Evolutionary conservation across 495 filamentous ascomycete species (phyloP), one percentile per base, ranked within the genome.

Genomic region (Sordaria brevicollis): DNA sequence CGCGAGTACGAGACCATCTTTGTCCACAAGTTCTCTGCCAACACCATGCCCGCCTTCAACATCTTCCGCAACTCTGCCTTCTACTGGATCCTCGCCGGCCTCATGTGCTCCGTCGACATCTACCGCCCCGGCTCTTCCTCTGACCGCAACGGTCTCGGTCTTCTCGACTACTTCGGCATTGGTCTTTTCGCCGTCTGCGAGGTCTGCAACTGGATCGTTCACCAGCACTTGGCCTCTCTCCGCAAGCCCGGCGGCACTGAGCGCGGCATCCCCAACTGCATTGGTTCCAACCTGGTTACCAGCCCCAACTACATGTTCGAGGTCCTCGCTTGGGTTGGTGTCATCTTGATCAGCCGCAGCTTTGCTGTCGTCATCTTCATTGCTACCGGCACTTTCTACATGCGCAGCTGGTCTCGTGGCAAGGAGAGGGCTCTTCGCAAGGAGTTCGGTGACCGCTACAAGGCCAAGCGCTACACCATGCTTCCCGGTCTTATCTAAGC

Each of bases 261-360:
- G 73, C 83, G 93, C 19, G 93, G 92, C 71, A 96, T 99, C 76
- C 95, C 95, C 0, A 81, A 83, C 41, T 94, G 94, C 21, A 87
- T 93, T 69, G 93, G 93, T n/a, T 97, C 97, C 81, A 83, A 81
- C 75, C 74, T 87, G 41, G 95, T 98, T 43, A 99, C 95, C 13
- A 96, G 93, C 85, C 95, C 95, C 29, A 99, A 99, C 84, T 99
- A 99, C 81, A 86, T 94, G 81, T 99, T 97, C 76, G 95, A 99
- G 84, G 85, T 90, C 13, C 73, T 95, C 39, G 86, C 92, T 1
- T 99, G 95, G 95, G 67, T 90, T 19, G 93, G 92, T 54, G 83
- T 98, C 17, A 80, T 94, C 62, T 77, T 96, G 29, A 91, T 90
- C 71, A 88, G 86, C 67, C 85, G 92, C 79, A 96, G 89, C 80